Percentiles rank a stretch among this genome's conserved stretches.
Conservation (phyloP, 2,329 filamentous ascomycete species). For the Bipolaris gigantea region DNA sequence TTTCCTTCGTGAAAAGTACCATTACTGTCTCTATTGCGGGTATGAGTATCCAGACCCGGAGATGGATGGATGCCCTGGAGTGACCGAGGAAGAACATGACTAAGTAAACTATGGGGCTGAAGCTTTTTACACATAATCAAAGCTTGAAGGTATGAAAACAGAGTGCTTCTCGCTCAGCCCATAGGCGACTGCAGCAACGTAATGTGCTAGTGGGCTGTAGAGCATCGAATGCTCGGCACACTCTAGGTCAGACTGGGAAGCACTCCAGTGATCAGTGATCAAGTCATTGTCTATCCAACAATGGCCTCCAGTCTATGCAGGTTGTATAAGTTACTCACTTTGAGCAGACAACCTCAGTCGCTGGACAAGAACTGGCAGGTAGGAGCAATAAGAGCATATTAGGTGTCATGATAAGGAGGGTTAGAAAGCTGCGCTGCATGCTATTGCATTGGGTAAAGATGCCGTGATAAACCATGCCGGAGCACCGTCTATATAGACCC, state of each 20-base stretch:
- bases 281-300: neutral
- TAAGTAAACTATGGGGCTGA: conserved; percentile 40
- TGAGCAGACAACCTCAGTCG: neutral
- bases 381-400: neutral
- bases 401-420: neutral
- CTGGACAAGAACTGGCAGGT: neutral
- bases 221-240: neutral
- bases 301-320: neutral
- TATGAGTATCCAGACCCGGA: conserved; percentile 70
- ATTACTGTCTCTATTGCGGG: conserved; percentile 98
- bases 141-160: neutral
- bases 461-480: neutral
- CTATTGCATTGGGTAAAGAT: neutral
- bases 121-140: neutral
- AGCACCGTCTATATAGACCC: neutral
- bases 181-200: neutral
- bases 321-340: neutral
- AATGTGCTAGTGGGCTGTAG: neutral
- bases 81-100: conserved; percentile 80
- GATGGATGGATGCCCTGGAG: conserved; percentile 88
- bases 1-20: conserved; percentile 69
- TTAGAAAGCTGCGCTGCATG: neutral
- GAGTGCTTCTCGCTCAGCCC: neutral
- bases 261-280: neutral
- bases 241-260: neutral